phyloP scores from a whole-genome alignment of 768 basidiomycete genomes.

The Naematelia encephala region DNA sequence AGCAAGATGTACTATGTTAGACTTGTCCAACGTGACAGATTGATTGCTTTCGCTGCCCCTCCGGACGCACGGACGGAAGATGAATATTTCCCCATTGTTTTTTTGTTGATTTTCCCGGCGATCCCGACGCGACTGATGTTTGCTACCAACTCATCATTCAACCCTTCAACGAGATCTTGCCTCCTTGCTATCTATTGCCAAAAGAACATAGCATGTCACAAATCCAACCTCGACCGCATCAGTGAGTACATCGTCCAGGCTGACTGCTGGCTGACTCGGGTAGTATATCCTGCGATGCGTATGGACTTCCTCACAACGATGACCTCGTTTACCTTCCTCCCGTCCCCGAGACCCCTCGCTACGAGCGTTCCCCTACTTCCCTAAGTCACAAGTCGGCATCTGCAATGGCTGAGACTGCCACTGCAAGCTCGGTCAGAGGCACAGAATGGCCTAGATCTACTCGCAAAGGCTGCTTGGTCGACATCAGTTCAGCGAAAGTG shows the following conservation, averaged over 20 bases:
- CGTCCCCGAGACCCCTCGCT: slow-evolving; percentile 28
- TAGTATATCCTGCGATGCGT: not conserved
- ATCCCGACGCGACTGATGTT: not conserved
- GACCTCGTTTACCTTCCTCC: slow-evolving; percentile 25
- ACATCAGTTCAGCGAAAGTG: not conserved
- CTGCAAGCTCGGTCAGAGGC: too few relatives aligned
- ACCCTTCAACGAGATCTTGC: not conserved
- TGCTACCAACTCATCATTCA: not conserved
- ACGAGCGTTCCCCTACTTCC: slow-evolving; percentile 1
- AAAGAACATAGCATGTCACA: too few relatives aligned
- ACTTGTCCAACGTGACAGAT: not conserved
- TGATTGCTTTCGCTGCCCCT: too few relatives aligned
- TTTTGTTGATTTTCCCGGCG: not conserved
- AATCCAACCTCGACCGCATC: too few relatives aligned
- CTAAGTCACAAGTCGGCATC: too few relatives aligned
- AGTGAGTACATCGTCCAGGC: too few relatives aligned
- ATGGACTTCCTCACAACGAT: slow-evolving; percentile 14
- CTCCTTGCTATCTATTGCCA: not conserved
- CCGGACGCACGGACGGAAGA: not conserved
- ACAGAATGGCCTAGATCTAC: not conserved
- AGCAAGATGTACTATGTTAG: not conserved
- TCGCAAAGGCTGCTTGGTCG: not conserved
- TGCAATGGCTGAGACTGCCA: too few relatives aligned
- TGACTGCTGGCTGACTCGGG: not conserved
- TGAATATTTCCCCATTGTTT: not conserved